phyloP scores from a whole-genome alignment of 2,329 filamentous ascomycete genomes.

The Epichloe hybrida region DNA sequence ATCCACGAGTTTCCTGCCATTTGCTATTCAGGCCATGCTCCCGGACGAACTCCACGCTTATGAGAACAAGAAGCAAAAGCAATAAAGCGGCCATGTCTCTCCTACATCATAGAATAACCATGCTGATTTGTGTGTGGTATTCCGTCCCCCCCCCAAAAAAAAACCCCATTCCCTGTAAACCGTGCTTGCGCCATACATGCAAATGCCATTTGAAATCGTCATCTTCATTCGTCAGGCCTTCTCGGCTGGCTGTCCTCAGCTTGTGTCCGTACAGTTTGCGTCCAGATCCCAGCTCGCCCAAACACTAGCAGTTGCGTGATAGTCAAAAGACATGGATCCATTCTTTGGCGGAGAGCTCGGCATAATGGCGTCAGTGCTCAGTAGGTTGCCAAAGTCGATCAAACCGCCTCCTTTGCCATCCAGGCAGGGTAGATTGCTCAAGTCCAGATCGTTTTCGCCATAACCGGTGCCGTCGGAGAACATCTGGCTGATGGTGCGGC shows the following conservation, averaged over 20 bases:
- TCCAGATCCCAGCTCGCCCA: constrained; percentile 18
- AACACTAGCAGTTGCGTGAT: constrained; percentile 14
- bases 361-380: constrained; percentile 33
- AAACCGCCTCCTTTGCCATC: constrained; percentile 21
- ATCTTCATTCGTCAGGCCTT: not conserved
- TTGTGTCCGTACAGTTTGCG: not conserved
- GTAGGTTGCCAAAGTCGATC: constrained; percentile 34
- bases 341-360: constrained; percentile 33
- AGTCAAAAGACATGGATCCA: constrained; percentile 16
- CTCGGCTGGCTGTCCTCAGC: not conserved
- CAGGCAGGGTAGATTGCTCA: constrained; percentile 25
- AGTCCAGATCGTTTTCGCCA: constrained; percentile 29
- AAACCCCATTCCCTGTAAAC: not conserved
- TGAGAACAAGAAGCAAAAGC: not conserved
- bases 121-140: not conserved
- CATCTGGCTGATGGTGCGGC: constrained; percentile 49
- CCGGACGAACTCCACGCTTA: not conserved
- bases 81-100: not conserved
- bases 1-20: not conserved
- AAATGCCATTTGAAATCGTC: not conserved
- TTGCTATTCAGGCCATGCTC: not conserved
- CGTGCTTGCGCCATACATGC: not conserved
- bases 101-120: not conserved
- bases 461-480: constrained; percentile 42
- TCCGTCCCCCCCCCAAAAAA: no score